Base-by-base conservation (phyloP, 768 basidiomycete species). In the Tricholoma saponaceum region DNA sequence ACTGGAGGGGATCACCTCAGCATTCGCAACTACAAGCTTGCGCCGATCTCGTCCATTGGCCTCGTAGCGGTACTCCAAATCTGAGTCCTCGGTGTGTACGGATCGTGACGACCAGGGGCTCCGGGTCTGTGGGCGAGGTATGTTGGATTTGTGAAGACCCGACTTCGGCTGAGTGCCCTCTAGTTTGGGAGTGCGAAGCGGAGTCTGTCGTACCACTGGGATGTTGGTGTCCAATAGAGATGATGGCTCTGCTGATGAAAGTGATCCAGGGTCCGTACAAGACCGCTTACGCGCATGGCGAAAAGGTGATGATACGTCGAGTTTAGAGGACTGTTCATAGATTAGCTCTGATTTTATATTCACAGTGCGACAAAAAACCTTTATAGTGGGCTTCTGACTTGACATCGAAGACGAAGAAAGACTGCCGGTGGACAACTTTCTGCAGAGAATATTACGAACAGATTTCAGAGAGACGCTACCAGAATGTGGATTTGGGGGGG, bases 1-100 rank as follows among this genome's bases (percentile, higher is more conserved):
- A 49, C 69, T 73, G 8, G 79, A 76, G 2, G 74, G 66, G n/a
- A 74, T 63, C 10, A 76, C 71, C 43, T 75, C 74, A 0, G 76
- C 74, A 56, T 80, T 81, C 6, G 77, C 71, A 23, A 82, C 76
- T 10, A 75, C 76, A 16, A 81, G 66, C 41, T 73, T 79, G 4
- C 79, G 73, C 51, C 68, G 70, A 16, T 76, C 71, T 35, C 69
- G 66, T 44, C 67, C 65, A 49, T 72, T 72, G n/a, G 60, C 63
- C 53, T 80, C 77, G 60, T 74, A 76, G 13, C 68, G 74, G 28
- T 62, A 65, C 56, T 81, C 79, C 3, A 78, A 53, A 53, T 82
- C 79, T 10, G 80, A 81, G 26, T 79, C 78, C 47, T 78, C 74
- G 1, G 70, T 58, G 5, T 60, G 68, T 16, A 59, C 56, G 9